Evolutionary conservation across 1,284 basidiomycete genomes (phyloP), one percentile per base, ranked within the genome.

Genomic region (Boletellus sp.): DNA sequence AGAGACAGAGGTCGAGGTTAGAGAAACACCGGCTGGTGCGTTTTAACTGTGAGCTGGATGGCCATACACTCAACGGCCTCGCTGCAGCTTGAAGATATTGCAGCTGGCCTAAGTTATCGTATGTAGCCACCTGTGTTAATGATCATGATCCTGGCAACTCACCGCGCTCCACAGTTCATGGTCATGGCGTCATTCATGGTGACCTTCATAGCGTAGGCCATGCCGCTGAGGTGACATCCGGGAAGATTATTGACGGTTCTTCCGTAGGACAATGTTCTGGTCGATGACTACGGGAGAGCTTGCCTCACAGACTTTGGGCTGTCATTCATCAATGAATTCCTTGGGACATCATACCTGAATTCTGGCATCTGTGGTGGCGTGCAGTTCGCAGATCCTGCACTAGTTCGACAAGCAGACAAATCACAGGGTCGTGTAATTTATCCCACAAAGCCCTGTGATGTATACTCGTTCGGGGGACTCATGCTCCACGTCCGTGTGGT

Each of bases 311-410:
- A 75, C 50, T 75, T 74, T 46, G 74, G 72, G 10, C 60, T 74
- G 12, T 74, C 73, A 0, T 57, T 63, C 30, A 56, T 69, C 43
- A 55, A 50, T 5, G 72, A 72, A 30, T 63, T 69, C 32, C 51
- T 66, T 43, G 65, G 65, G 12, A 64, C 64, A 3, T 64, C 71
- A 5, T 72, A 73, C 42, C 44, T 68, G 30, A 67, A 57, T 2
- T 71, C 67, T 2, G 56, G 60, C 7, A 58, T 70, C 8, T 62
- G 62, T 30, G 73, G 71, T 11, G 52, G 53, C 15, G 44, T 71
- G 13, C 63, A 65, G 21, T 75, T 70, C 58, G 61, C 68, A 24
- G 74, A 74, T 39, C 73, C 71, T 0, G 69, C 70, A 26, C 55
- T 74, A 3, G 63, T 66, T 35, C 40, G 44, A 13, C 42, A 42